A percentile compares a stretch with the other conserved stretches of the same genome.
phyloP scores from a whole-genome alignment of 768 basidiomycete species.

The Mycena rebaudengoi region DNA sequence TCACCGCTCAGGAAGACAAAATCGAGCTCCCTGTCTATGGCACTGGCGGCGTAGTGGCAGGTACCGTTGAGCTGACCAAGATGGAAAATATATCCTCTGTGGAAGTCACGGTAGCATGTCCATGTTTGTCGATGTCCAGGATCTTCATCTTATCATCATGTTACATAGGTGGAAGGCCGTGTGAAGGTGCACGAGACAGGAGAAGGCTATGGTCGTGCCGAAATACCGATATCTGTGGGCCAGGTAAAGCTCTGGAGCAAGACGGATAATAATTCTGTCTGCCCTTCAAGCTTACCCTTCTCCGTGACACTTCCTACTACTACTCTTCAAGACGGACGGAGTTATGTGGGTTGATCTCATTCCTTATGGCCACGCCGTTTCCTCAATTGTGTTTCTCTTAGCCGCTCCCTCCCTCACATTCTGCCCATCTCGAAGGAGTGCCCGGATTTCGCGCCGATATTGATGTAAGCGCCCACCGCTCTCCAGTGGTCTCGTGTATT shows the following conservation, averaged over 20 bases:
- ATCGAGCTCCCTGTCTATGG: constrained; percentile 64
- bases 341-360: constrained; percentile 60
- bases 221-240: constrained; percentile 60
- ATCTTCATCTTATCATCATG: background rate
- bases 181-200: constrained; percentile 68
- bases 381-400: too few species aligned
- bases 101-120: constrained; percentile 63
- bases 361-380: background rate
- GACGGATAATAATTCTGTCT: constrained; percentile 47
- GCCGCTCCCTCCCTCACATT: constrained; percentile 75
- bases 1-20: constrained; percentile 61
- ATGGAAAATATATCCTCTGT: constrained; percentile 63
- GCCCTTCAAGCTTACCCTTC: constrained; percentile 65
- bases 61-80: constrained; percentile 62
- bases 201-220: constrained; percentile 67
- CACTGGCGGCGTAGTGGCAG: constrained; percentile 57
- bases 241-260: constrained; percentile 66
- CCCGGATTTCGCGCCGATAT: constrained; percentile 76
- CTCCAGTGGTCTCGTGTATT: too few species aligned
- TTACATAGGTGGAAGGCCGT: constrained; percentile 64
- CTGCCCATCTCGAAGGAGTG: constrained; percentile 70
- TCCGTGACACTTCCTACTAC: constrained; percentile 62
- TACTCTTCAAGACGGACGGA: constrained; percentile 62
- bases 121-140: constrained; percentile 7
- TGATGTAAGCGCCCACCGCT: constrained; percentile 43